Evolutionary conservation across 371 early-diverging fungal species (phyloP).

Genomic region (Mucor irregularis): DNA sequence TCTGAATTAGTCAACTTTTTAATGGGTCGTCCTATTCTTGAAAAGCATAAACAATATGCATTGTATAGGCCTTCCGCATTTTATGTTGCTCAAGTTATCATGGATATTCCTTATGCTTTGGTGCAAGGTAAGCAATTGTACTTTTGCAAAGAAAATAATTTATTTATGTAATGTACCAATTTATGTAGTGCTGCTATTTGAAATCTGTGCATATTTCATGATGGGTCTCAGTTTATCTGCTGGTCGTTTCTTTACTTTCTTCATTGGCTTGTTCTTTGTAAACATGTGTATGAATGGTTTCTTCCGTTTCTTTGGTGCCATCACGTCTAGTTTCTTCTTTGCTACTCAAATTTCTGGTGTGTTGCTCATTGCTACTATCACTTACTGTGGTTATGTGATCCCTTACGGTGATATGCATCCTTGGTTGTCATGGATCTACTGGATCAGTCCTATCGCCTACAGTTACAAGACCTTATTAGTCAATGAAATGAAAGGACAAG

Average conservation of each 20-base stretch:
- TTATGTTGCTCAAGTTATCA: conserved; percentile 57
- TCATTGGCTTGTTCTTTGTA: conserved; percentile 42
- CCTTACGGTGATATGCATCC: conserved; percentile 64
- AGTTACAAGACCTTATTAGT: conserved; percentile 63
- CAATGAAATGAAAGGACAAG: conserved; percentile 66
- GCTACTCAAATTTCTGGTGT: conserved; percentile 59
- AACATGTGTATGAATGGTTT: conserved; percentile 59
- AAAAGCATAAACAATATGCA: conserved; percentile 70
- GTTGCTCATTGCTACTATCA: conserved; percentile 50
- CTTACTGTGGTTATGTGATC: conserved; percentile 66
- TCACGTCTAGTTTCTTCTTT: conserved; percentile 52
- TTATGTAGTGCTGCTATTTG: conserved; percentile 41
- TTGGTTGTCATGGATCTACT: conserved; percentile 72
- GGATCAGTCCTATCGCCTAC: conserved; percentile 70
- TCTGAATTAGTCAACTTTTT: conserved; percentile 52
- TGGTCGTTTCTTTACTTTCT: conserved; percentile 55
- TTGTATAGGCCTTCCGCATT: conserved; percentile 66
- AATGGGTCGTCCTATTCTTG: conserved; percentile 60
- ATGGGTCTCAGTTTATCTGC: conserved; percentile 51
- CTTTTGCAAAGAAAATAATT: conserved; percentile 42
- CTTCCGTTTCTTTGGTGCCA: conserved; percentile 36
- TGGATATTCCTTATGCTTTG: conserved; percentile 39
- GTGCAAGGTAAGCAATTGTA: conserved; percentile 27
- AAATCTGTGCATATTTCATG: conserved; percentile 61
- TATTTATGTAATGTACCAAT: conserved; percentile 1